Conservation (phyloP, 1,284 basidiomycete genomes). For the Amylostereum areolatum region DNA sequence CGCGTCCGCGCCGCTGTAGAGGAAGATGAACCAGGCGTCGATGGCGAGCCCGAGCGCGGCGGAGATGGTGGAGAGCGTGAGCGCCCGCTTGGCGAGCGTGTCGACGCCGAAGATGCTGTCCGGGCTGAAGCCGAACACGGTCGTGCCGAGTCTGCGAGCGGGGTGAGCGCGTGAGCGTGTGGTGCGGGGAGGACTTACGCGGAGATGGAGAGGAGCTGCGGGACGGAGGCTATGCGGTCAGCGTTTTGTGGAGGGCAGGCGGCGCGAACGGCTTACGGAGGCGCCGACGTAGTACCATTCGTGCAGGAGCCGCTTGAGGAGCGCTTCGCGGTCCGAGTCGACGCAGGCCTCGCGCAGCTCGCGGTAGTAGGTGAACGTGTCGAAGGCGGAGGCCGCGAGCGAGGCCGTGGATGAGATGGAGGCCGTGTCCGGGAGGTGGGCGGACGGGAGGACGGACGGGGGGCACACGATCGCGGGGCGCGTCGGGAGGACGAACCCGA, state of each 20-base stretch:
- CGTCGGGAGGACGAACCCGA: slow-evolving; percentile 1
- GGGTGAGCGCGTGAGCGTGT: no score
- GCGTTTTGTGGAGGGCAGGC: no score
- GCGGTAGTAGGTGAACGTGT: slow-evolving; percentile 47
- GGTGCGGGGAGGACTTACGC: slow-evolving; percentile 13
- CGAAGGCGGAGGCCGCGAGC: slow-evolving; percentile 34
- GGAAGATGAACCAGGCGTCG: not conserved
- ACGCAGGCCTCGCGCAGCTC: slow-evolving; percentile 41
- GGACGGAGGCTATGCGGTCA: not conserved
- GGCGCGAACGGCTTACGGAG: slow-evolving; percentile 17
- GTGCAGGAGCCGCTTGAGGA: slow-evolving; percentile 25
- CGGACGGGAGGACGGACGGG: slow-evolving; percentile 11
- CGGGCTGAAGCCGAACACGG: slow-evolving; percentile 5
- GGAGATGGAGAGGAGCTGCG: slow-evolving; percentile 20
- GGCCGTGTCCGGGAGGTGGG: slow-evolving; percentile 13
- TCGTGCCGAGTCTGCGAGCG: slow-evolving; percentile 23
- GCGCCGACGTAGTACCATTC: slow-evolving; percentile 31
- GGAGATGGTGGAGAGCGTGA: not conserved
- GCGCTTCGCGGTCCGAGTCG: slow-evolving; percentile 43
- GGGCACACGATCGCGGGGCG: slow-evolving; percentile 4
- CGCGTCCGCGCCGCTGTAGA: not conserved
- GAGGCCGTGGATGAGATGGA: slow-evolving; percentile 33
- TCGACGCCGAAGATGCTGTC: not conserved
- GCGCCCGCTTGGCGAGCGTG: not conserved
- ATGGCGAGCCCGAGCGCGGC: not conserved